Conservation (phyloP, 805 yeast genomes). For the Blastobotrys americana region DNA sequence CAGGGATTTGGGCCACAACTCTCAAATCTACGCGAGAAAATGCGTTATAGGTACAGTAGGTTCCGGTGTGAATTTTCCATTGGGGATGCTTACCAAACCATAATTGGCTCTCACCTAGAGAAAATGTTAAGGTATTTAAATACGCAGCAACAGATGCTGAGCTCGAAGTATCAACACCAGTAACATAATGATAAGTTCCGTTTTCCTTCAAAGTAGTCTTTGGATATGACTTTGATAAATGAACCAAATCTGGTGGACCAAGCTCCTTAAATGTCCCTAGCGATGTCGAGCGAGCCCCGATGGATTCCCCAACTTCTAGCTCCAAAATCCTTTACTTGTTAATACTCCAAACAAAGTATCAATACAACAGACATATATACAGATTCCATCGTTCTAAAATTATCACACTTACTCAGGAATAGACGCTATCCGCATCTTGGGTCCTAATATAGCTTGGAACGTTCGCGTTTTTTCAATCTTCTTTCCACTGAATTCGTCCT, state of each 20-base stretch:
- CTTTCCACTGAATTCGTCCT: no score
- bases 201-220: constrained; percentile 39
- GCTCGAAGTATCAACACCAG: constrained; percentile 48
- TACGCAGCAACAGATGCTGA: constrained; percentile 51
- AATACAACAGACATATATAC: neutral
- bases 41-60: constrained; percentile 55
- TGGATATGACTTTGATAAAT: constrained; percentile 37
- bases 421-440: neutral
- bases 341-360: no score
- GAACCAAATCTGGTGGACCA: constrained; percentile 72
- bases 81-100: constrained; percentile 61
- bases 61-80: constrained; percentile 38
- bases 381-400: no score
- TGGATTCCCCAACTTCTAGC: constrained; percentile 43
- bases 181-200: constrained; percentile 48
- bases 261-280: constrained; percentile 43
- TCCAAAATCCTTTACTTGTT: constrained; percentile 37
- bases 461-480: no score
- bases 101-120: constrained; percentile 48
- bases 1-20: constrained; percentile 53
- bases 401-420: no score
- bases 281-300: constrained; percentile 41
- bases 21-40: constrained; percentile 70
- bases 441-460: no score
- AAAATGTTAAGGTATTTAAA: constrained; percentile 40